Conservation (phyloP, 2,329 filamentous ascomycete genomes). For the Claviceps humidiphila region DNA sequence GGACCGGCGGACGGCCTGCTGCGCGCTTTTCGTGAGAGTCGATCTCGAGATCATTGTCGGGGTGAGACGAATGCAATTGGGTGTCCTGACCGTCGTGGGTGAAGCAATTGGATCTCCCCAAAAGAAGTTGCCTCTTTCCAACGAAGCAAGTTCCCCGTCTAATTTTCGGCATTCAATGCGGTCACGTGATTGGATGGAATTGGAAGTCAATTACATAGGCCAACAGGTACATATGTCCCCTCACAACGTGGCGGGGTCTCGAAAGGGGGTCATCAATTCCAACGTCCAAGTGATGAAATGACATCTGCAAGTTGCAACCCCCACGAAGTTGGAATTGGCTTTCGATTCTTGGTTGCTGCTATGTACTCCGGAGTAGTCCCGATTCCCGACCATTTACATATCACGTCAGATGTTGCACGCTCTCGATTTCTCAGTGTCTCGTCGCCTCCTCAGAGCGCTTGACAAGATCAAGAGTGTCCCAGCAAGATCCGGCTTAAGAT, state of each 20-base stretch:
- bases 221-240: neutral
- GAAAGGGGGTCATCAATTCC: neutral
- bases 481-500: neutral
- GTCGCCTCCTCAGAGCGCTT: neutral
- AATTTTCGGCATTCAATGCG: constrained; percentile 25
- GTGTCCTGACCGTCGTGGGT: constrained; percentile 29
- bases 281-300: neutral
- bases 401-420: neutral
- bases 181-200: constrained; percentile 22
- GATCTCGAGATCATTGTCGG: constrained; percentile 51
- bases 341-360: neutral
- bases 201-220: too few species aligned
- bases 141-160: constrained; percentile 26
- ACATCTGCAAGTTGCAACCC: neutral
- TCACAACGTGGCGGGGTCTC: too few species aligned
- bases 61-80: constrained; percentile 44
- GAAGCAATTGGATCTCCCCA: constrained; percentile 24
- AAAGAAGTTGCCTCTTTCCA: constrained; percentile 27
- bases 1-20: constrained; percentile 43
- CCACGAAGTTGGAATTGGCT: neutral
- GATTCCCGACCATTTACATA: too few species aligned
- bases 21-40: constrained; percentile 43
- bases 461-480: neutral
- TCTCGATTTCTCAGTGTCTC: neutral
- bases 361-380: neutral